Evolutionary conservation across 805 yeast genomes (phyloP), one percentile per base, ranked within the genome.

Genomic region (Gaillardinia entomophila): DNA sequence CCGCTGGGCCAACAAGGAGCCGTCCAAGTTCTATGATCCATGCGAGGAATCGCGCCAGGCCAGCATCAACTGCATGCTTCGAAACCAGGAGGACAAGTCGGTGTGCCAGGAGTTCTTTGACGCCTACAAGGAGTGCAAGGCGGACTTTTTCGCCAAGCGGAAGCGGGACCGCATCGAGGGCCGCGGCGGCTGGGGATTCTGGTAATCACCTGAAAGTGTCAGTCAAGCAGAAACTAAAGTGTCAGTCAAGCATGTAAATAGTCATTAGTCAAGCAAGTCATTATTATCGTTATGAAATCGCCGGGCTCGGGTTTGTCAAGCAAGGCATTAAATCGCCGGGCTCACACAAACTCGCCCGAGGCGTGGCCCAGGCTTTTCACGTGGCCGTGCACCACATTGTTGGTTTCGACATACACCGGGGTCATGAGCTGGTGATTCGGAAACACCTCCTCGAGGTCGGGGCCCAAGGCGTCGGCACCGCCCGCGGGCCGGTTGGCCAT

Each of bases 1-100:
- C 40, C 66, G 76, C 36, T 88, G 88, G 67, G 67, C 77, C 1
- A 61, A 75, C 55, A 89, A 90, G 48, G 89, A 75, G 22, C 82
- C 94, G 3, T 80, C 95, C 5, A 77, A 82, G 52, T 92, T 71
- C 56, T 90, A 82, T 49, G 97, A 90, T 53, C 98, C 98, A 0
- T 90, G 98, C 57, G 82, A 79, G 29, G 92, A 88, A 49, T 79
- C 92, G 24, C 72, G 96, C 7, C 79, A 78, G 52, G 90, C 95
- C 78, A 84, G 95, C 27, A 66, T 88, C 43, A 75, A 74, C 42
- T 90, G 98, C 49, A 65, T 90, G 55, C 90, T 86, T 46, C 57
- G 82, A 31, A 85, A 89, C 51, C 66, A 86, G 75, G 66, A 75
- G 68, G 65, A 77, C 51, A 49, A 77, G 67, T 33, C 70, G 57